phyloP scores from a whole-genome alignment of 2,329 filamentous ascomycete species.

The Hymenoscyphus occultus region DNA sequence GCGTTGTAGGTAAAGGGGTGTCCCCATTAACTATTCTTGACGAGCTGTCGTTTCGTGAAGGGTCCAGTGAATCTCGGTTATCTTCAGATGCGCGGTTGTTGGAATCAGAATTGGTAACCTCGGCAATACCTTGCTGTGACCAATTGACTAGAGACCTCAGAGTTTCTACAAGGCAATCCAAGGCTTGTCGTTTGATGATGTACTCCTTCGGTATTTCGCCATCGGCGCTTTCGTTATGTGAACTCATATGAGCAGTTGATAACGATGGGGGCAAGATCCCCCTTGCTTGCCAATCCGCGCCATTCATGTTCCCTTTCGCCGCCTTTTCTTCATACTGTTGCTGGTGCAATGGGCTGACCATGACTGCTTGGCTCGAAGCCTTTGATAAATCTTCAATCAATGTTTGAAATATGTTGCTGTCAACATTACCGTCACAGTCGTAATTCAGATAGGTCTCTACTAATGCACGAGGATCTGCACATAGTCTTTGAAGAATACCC shows the following conservation, averaged over 20 bases:
- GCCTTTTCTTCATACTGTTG: constrained; percentile 82
- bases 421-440: constrained; percentile 90
- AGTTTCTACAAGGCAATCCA: constrained; percentile 86
- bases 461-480: constrained; percentile 78
- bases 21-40: constrained; percentile 56
- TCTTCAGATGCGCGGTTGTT: constrained; percentile 56
- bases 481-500: constrained; percentile 78
- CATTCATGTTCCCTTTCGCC: constrained; percentile 47
- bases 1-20: constrained; percentile 62
- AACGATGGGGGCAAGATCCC: constrained; percentile 84
- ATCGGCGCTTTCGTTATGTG: constrained; percentile 54
- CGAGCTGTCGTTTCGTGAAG: constrained; percentile 56
- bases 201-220: constrained; percentile 83
- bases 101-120: constrained; percentile 52
- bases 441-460: constrained; percentile 98
- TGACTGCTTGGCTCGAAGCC: constrained; percentile 75
- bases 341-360: constrained; percentile 73
- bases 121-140: constrained; percentile 66
- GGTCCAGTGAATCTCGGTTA: constrained; percentile 74
- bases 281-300: constrained; percentile 79
- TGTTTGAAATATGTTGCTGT: constrained; percentile 88
- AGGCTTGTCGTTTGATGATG: constrained; percentile 80
- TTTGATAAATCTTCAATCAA: constrained; percentile 92
- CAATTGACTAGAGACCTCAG: constrained; percentile 88
- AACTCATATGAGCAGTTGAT: constrained; percentile 48